phyloP scores from a whole-genome alignment of 2,329 filamentous ascomycete species.

The Venturia nashicola region DNA sequence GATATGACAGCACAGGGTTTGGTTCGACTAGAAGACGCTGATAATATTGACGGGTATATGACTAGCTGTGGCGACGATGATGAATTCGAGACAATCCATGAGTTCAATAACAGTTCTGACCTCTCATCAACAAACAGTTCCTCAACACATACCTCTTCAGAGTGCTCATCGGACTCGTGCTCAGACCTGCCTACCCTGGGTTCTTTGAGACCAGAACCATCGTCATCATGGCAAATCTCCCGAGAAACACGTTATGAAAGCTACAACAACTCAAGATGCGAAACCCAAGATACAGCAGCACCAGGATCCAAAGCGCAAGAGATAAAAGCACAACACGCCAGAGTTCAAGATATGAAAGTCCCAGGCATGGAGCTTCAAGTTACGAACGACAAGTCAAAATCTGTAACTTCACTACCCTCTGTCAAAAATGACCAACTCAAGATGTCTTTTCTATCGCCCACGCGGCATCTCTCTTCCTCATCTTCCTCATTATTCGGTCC shows the following conservation, averaged over 20 bases:
- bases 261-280: background rate
- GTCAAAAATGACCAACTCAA: background rate
- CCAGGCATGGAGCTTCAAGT: too few species aligned
- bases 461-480: background rate
- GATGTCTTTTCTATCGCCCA: background rate
- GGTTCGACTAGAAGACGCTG: slow-evolving; percentile 47
- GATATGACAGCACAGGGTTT: slow-evolving; percentile 60
- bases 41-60: background rate
- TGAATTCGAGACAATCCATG: background rate
- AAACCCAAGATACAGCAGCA: background rate
- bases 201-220: background rate
- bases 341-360: background rate
- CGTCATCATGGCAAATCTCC: background rate
- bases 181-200: background rate
- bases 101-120: background rate
- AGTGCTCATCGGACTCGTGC: background rate
- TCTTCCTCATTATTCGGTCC: background rate
- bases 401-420: too few species aligned
- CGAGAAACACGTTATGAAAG: background rate
- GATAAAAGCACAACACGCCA: background rate
- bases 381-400: background rate
- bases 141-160: background rate
- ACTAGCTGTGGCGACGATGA: background rate
- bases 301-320: background rate
- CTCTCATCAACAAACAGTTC: background rate